Base-by-base conservation (phyloP, 176 grass and related monocot species). In the Poa pratensis region DNA sequence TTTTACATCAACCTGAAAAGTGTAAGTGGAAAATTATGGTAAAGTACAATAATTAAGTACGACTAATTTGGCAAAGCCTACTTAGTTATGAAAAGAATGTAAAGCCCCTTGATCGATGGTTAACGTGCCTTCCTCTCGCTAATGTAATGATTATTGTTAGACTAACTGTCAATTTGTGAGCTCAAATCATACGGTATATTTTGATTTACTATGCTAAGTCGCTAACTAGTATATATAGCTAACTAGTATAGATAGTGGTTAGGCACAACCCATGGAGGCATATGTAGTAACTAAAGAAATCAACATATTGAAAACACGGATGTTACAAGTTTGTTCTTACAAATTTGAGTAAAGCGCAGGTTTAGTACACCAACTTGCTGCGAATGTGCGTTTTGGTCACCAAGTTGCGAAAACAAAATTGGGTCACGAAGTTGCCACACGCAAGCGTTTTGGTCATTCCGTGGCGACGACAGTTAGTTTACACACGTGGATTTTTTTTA, bases 121-220 rank as follows among this genome's bases (percentile, higher is more conserved):
- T 46, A 73, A 59, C 19, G 52, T 39, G 45, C 10, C 15, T 48
- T 79, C 37, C 22, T 58, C 16, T 55, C 18, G 7, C 16, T 0
- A 45, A 28, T 37, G 15, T 59, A 59, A 73, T 82, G 16, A 72
- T 82, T 73, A 20, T 16, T 43, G 39, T 73, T 73, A 48, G 69
- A 73, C 35, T 12, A 30, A 30, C 30, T 30, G 30, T 30, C 30
- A 30, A 30, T 30, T 30, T 30, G 30, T 30, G 30, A 30, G 30
- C 30, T 74, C 2, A 61, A 45, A 74, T 20, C 39, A 22, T 82
- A 71, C 57, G 45, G 52, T 59, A 46, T 11, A 9, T 83, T 63
- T 20, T 23, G 26, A 26, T 28, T 39, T 77, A 40, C n/a, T 40
- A 35, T 1, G 52, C 18, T 20, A 55, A 18, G 16, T 52, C 30